These are phyloP conservation scores for Pseudogymnoascus sp. DNA, from an alignment of 2,329 filamentous ascomycete species.

Conservation along the genomic window DNA sequence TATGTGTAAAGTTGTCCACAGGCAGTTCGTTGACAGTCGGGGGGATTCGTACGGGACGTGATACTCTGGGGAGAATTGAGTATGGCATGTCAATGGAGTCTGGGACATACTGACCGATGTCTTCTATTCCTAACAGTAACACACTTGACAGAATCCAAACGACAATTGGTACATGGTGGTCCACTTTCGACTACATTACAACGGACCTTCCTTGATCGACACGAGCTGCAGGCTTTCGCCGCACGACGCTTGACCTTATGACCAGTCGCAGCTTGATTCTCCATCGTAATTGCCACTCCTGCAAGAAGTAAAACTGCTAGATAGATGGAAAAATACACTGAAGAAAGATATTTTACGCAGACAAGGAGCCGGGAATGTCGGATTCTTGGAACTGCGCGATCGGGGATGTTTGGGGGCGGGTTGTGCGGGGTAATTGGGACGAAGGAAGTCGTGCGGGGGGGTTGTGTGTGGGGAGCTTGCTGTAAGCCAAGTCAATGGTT, in stretches of 20 bases:
- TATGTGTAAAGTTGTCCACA: neutral
- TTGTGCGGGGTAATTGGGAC: neutral
- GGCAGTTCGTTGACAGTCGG: neutral
- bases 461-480: neutral
- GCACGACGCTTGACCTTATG: neutral
- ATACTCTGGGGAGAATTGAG: neutral
- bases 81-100: neutral
- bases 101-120: neutral
- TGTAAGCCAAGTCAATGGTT: neutral
- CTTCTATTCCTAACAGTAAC: neutral
- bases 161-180: neutral
- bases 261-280: neutral
- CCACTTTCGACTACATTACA: constrained; percentile 1
- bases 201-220: neutral
- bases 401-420: neutral
- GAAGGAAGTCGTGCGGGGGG: neutral
- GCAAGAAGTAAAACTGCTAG: neutral
- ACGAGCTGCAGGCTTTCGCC: neutral
- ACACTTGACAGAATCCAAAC: constrained; percentile 1
- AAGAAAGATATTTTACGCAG: neutral
- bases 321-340: neutral
- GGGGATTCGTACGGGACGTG: neutral
- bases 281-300: neutral
- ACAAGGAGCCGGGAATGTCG: neutral
- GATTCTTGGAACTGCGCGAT: neutral